These are phyloP conservation scores for Geosiphon pyriformis DNA, from an alignment of 192 early-diverging fungal species.

Conservation along the genomic window DNA sequence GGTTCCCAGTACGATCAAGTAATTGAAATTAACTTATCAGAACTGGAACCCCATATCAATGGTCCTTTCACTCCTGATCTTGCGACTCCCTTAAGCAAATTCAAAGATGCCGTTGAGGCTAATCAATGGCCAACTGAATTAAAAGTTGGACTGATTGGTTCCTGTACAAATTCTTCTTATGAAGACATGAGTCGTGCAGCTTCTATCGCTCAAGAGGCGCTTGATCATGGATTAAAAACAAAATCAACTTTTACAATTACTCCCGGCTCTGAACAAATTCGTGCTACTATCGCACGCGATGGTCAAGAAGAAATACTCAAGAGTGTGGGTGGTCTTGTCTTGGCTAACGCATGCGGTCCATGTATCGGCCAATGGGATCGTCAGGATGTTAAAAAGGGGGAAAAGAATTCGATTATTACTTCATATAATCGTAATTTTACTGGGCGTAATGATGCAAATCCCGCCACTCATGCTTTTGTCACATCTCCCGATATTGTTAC, in stretches of 20 bases:
- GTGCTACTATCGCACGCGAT: slow-evolving; percentile 92
- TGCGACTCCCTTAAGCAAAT: slow-evolving; percentile 88
- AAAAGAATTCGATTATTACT: slow-evolving; percentile 96
- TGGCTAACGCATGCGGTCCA: slow-evolving; percentile 97
- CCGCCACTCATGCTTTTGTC: slow-evolving; percentile 93
- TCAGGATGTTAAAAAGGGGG: slow-evolving; percentile 92
- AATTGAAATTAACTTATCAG: slow-evolving; percentile 90
- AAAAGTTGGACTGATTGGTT: slow-evolving; percentile 90
- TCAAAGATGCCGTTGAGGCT: slow-evolving; percentile 78
- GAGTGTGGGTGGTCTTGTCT: slow-evolving; percentile 76
- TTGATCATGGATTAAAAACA: slow-evolving; percentile 71
- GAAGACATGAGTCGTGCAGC: slow-evolving; percentile 96
- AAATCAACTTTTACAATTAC: slow-evolving; percentile 87
- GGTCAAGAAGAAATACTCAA: slow-evolving; percentile 75
- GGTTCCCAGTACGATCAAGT: slow-evolving; percentile 87
- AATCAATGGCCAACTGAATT: slow-evolving; percentile 89
- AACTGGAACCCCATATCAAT: slow-evolving; percentile 94
- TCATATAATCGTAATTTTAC: slow-evolving; percentile 99
- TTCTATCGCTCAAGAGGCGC: slow-evolving; percentile 78
- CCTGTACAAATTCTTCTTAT: slow-evolving; percentile 98
- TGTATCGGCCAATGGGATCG: slow-evolving; percentile 99
- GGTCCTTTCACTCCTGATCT: slow-evolving; percentile 96
- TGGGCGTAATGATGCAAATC: slow-evolving; percentile 98
- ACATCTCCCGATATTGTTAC: slow-evolving; percentile 93
- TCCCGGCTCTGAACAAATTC: slow-evolving; percentile 96